These are phyloP conservation scores for Ceratocystis cubensis DNA, from an alignment of 2,329 filamentous ascomycete genomes.

Conservation along the genomic window DNA sequence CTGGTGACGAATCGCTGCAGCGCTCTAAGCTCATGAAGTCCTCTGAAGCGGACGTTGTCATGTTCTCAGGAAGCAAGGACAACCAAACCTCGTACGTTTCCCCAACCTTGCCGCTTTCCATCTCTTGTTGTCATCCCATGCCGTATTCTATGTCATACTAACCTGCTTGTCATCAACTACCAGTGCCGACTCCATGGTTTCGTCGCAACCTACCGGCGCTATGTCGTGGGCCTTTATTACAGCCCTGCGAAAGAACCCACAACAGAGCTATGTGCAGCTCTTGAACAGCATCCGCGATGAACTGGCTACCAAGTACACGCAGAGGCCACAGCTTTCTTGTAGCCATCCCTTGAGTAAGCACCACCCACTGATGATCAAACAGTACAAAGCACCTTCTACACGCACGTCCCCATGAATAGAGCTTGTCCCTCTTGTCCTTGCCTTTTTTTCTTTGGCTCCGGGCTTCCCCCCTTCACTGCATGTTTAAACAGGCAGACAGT, in stretches of 20 bases:
- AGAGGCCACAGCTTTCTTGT: constrained; percentile 94
- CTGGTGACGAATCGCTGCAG: constrained; percentile 68
- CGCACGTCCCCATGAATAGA: constrained; percentile 3
- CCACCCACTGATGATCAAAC: constrained; percentile 16
- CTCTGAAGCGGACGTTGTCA: constrained; percentile 85
- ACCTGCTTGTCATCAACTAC: neutral
- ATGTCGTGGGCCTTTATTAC: constrained; percentile 98
- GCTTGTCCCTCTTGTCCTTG: neutral
- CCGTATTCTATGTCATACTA: neutral
- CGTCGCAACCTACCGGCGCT: constrained; percentile 80
- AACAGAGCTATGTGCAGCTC: constrained; percentile 94
- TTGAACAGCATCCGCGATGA: constrained; percentile 95
- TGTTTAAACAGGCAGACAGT: neutral
- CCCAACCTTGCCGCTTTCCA: constrained; percentile 23
- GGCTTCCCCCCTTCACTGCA: neutral
- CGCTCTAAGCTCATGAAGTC: constrained; percentile 79
- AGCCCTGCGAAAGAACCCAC: constrained; percentile 87
- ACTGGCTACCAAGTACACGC: constrained; percentile 71
- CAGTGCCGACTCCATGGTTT: constrained; percentile 86
- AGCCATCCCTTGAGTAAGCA: constrained; percentile 86
- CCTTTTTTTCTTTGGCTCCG: neutral
- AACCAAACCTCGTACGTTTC: constrained; percentile 74
- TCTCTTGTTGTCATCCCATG: neutral
- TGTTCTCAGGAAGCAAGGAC: constrained; percentile 97
- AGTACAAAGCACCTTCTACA: constrained; percentile 19